These are phyloP conservation scores for Coniochaeta sp. DNA, from an alignment of 2,329 filamentous ascomycete species.

Conservation along the genomic window DNA sequence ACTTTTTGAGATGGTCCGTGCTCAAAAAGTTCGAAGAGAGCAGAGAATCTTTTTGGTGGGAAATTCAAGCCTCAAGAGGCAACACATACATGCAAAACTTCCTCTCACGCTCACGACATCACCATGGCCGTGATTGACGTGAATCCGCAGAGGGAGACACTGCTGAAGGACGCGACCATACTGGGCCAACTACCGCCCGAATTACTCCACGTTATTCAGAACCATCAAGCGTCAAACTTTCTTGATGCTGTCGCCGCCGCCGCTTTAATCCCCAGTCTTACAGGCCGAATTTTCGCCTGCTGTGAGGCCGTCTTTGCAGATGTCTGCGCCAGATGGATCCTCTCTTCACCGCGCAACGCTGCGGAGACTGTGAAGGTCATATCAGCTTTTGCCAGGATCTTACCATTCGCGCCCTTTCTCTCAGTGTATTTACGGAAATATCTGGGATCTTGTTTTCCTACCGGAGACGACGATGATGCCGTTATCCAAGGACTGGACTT, in stretches of 20 bases:
- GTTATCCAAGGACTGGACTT: constrained; percentile 10
- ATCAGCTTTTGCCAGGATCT: constrained; percentile 68
- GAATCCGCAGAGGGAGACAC: constrained; percentile 45
- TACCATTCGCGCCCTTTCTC: constrained; percentile 78
- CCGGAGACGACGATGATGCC: constrained; percentile 5
- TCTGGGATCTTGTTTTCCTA: constrained; percentile 22
- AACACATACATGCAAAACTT: constrained; percentile 9
- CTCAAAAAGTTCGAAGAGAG: constrained; percentile 1
- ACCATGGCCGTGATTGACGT: constrained; percentile 51
- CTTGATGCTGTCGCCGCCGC: constrained; percentile 64
- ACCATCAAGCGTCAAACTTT: constrained; percentile 57
- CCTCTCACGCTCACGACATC: constrained; percentile 18
- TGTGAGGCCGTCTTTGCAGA: constrained; percentile 75
- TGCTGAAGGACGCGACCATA: constrained; percentile 46
- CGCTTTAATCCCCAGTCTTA: constrained; percentile 62
- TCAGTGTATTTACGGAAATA: constrained; percentile 59
- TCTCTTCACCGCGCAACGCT: constrained; percentile 30
- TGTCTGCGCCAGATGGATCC: constrained; percentile 73
- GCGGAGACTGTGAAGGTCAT: constrained; percentile 40
- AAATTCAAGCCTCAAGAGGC: constrained; percentile 6
- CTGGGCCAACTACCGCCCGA: constrained; percentile 61
- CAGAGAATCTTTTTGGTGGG: constrained; percentile 8
- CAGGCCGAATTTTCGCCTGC: constrained; percentile 65
- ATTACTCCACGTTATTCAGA: constrained; percentile 59
- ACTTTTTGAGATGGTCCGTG: constrained; percentile 3